Percentiles rank a stretch among this genome's conserved stretches.
Conservation (phyloP, 495 filamentous ascomycete species). For the Hyaloscypha variabilis region DNA sequence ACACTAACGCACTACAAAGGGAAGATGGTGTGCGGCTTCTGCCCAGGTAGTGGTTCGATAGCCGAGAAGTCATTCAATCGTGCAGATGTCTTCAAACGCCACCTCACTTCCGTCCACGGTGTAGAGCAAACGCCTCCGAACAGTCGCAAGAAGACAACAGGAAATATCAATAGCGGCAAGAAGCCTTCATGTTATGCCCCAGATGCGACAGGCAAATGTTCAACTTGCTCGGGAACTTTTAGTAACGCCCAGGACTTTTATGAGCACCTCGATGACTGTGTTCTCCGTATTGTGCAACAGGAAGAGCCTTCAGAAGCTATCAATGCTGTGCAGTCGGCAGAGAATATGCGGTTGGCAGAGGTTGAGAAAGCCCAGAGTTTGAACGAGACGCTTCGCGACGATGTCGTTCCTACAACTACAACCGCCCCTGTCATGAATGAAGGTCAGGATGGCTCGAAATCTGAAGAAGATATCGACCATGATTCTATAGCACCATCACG, state of each 20-base stretch:
- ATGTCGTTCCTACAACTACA: slow-evolving; percentile 63
- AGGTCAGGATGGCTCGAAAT: slow-evolving; percentile 55
- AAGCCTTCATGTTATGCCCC: slow-evolving; percentile 64
- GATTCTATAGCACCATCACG: slow-evolving; percentile 38
- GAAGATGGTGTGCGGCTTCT: slow-evolving; percentile 98
- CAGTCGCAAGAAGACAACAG: slow-evolving; percentile 68
- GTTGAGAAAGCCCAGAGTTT: slow-evolving; percentile 82
- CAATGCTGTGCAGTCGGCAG: slow-evolving; percentile 82
- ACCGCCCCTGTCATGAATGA: slow-evolving; percentile 51
- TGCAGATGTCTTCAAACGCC: slow-evolving; percentile 97
- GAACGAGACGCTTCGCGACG: slow-evolving; percentile 79
- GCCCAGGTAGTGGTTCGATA: slow-evolving; percentile 85
- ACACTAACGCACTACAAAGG: slow-evolving; percentile 98
- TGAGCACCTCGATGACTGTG: slow-evolving; percentile 98
- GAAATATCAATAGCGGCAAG: slow-evolving; percentile 43
- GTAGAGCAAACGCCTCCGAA: slow-evolving; percentile 97
- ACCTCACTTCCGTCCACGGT: slow-evolving; percentile 88
- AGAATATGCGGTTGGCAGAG: slow-evolving; percentile 75
- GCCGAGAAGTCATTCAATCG: slow-evolving; percentile 98
- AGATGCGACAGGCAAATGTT: slow-evolving; percentile 90
- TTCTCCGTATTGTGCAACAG: slow-evolving; percentile 94
- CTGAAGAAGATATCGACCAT: slow-evolving; percentile 60
- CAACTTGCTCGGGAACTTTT: slow-evolving; percentile 90
- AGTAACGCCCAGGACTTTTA: slow-evolving; percentile 97
- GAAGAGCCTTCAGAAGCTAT: slow-evolving; percentile 94